phyloP scores from a whole-genome alignment of 2,329 filamentous ascomycete genomes.

The Massarina eburnea region DNA sequence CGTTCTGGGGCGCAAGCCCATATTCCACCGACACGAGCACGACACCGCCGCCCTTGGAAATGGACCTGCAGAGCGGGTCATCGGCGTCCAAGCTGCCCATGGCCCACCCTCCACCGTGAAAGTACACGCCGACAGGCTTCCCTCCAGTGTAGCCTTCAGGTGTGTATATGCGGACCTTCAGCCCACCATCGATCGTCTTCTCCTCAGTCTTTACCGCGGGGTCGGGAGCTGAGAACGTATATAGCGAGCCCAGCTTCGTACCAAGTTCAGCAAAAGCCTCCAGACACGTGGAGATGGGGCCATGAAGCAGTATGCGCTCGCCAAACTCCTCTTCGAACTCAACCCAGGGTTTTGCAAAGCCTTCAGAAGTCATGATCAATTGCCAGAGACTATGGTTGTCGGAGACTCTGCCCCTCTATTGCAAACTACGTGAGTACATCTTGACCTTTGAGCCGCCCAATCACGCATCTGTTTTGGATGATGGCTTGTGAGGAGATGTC shows the following conservation, averaged over 20 bases:
- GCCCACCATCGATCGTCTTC: constrained; percentile 21
- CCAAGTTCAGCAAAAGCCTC: constrained; percentile 23
- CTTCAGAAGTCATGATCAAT: constrained; percentile 18
- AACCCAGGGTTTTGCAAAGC: constrained; percentile 31
- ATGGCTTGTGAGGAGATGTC: too few species aligned
- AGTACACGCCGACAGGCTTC: constrained; percentile 39
- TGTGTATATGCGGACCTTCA: constrained; percentile 40
- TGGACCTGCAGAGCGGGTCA: constrained; percentile 28
- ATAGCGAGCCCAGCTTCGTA: constrained; percentile 22
- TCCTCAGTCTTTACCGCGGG: constrained; percentile 35
- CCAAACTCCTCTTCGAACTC: constrained; percentile 39
- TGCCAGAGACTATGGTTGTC: too few species aligned
- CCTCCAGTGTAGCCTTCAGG: constrained; percentile 30
- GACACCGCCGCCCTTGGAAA: constrained; percentile 26
- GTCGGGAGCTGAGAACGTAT: constrained; percentile 35
- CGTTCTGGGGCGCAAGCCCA: constrained; percentile 37
- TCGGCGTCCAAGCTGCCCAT: constrained; percentile 41
- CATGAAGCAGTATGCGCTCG: constrained; percentile 26
- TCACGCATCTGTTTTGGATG: too few species aligned
- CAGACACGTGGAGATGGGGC: constrained; percentile 20
- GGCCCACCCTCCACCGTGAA: constrained; percentile 43
- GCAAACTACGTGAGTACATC: background rate
- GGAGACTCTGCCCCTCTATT: constrained; percentile 10
- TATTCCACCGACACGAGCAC: constrained; percentile 42
- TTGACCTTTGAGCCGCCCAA: constrained; percentile 3